These are phyloP conservation scores for Solanum gandarillasii DNA, from an alignment of 257 asterid genomes.

Conservation along the genomic window DNA sequence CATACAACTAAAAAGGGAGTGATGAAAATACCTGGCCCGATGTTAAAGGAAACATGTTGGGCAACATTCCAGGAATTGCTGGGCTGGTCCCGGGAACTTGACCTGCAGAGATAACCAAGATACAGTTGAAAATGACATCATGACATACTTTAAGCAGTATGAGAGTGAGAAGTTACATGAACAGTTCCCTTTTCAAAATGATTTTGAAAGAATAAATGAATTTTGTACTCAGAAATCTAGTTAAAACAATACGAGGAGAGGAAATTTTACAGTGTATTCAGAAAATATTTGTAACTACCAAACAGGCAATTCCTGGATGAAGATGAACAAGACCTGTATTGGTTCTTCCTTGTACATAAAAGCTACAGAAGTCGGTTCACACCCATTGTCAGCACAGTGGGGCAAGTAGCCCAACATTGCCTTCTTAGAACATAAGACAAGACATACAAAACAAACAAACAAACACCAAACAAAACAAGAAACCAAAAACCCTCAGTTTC, in stretches of 20 bases:
- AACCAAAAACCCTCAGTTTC: slow-evolving; percentile 94
- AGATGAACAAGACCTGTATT: slow-evolving; percentile 96
- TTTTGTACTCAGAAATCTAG: neutral
- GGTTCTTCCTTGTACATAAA: slow-evolving; percentile 86
- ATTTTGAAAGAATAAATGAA: neutral
- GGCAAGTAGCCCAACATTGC: slow-evolving; percentile 99
- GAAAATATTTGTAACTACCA: slow-evolving; percentile 41
- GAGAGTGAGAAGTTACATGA: neutral
- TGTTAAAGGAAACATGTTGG: slow-evolving; percentile 64
- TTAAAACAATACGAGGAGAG: neutral
- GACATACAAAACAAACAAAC: slow-evolving; percentile 98
- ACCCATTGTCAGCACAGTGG: slow-evolving; percentile 99
- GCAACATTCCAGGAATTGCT: slow-evolving; percentile 68
- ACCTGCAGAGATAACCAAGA: slow-evolving; percentile 47
- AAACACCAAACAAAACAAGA: slow-evolving; percentile 97
- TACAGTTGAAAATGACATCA: slow-evolving; percentile 8
- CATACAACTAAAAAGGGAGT: neutral
- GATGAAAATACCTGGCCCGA: slow-evolving; percentile 56
- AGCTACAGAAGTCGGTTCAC: slow-evolving; percentile 99
- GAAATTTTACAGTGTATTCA: neutral
- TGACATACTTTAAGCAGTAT: neutral
- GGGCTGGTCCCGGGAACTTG: slow-evolving; percentile 65
- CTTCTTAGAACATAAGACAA: slow-evolving; percentile 85
- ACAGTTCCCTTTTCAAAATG: neutral
- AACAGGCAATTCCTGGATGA: slow-evolving; percentile 84